Evolutionary conservation across 768 basidiomycete species (phyloP), one percentile per base, ranked within the genome.

Genomic region (Atractiella rhizophila): DNA sequence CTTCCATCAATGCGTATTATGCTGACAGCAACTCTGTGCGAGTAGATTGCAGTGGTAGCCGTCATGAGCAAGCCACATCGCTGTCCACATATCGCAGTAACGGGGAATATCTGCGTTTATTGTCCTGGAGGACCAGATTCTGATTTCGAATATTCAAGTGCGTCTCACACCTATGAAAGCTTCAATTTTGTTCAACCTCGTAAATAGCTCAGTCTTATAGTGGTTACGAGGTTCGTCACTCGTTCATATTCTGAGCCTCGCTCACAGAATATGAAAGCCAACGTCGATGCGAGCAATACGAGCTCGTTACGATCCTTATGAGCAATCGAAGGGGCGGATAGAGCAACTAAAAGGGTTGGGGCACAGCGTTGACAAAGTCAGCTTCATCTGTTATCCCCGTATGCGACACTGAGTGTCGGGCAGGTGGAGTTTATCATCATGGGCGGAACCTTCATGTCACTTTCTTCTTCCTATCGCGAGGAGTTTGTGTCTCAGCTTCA

Each of bases 61-160:
- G 88, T 98, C n/a, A 98, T 98, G 91, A 88, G 85, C 64, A 98
- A 96, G 56, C 91, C 91, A 2, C 91, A 98, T 65, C 71, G 91
- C 40, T 98, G 91, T 65, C 91, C 91, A 4, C 91, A 98, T 62
- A 96, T 98, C 42, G 91, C 91, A 7, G 91, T 98, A 82, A 98
- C 91, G 0, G 91, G 91, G 23, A 98, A 98, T 54, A 96, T 98
- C 42, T 98, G 91, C 62, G 91, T 98, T 75, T 94, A 96, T 58
- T 98, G 91, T 56, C 91, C 91, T 4, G 91, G 91, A 42, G 91
- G 91, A 15, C 91, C 91, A 4, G 91, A 98, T 59, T 96, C 91
- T 1, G 91, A 98, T 60, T 98, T 98, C 50, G 91, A 98, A 57
- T 98, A 98, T 55, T 94, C 86, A 49, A 98, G n/a, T n/a, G n/a